Conservation (phyloP, 768 basidiomycete species). For the Ramaria sp. region DNA sequence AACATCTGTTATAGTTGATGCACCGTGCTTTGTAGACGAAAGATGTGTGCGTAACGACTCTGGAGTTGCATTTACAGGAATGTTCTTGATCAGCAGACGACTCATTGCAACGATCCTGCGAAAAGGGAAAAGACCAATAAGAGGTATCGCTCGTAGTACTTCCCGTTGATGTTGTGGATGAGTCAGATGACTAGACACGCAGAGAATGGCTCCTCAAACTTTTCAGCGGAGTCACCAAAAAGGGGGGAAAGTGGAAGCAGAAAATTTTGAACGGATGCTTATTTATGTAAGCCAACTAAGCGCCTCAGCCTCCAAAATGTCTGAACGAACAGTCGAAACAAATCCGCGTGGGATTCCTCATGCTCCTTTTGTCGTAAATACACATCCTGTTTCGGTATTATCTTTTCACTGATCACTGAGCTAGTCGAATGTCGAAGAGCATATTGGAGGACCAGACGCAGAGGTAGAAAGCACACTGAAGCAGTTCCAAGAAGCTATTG, state of each 20-base stretch:
- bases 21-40: conserved; percentile 35
- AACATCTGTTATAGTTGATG: conserved; percentile 74
- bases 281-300: background rate
- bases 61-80: conserved; percentile 59
- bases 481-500: conserved; percentile 83
- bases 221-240: too few relatives aligned
- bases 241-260: background rate
- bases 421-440: conserved; percentile 80
- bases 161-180: too few relatives aligned
- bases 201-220: background rate
- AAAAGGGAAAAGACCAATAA: too few relatives aligned
- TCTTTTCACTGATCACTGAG: too few relatives aligned
- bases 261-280: conserved; percentile 1
- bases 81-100: conserved; percentile 72
- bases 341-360: conserved; percentile 92
- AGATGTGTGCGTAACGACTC: conserved; percentile 59
- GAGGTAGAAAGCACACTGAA: conserved; percentile 71
- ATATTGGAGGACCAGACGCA: conserved; percentile 67
- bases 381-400: background rate
- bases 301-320: conserved; percentile 10
- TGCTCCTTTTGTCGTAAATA: conserved; percentile 87
- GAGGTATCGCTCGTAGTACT: too few relatives aligned
- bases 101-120: conserved; percentile 49
- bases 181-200: too few relatives aligned
- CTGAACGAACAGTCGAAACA: conserved; percentile 28